These are phyloP conservation scores for Sugiyamaella neomexicana DNA, from an alignment of 1,139 yeast species.

Conservation along the genomic window DNA sequence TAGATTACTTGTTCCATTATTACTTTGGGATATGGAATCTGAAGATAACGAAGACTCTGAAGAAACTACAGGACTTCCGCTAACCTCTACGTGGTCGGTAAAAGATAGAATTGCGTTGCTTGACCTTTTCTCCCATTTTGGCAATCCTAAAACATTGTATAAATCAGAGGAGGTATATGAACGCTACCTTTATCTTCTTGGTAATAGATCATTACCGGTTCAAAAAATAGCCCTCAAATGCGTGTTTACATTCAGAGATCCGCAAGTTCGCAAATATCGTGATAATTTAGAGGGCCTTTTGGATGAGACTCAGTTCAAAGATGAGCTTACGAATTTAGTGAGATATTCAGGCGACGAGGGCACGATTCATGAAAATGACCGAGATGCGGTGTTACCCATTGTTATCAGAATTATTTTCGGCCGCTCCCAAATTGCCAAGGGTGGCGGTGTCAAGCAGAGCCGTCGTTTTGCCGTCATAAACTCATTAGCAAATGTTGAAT, in stretches of 20 bases:
- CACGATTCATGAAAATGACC: slow-evolving; percentile 62
- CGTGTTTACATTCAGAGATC: slow-evolving; percentile 64
- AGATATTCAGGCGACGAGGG: slow-evolving; percentile 52
- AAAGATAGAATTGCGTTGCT: slow-evolving; percentile 63
- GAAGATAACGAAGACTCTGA: slow-evolving; percentile 36
- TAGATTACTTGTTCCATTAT: slow-evolving; percentile 52
- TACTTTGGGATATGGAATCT: slow-evolving; percentile 36
- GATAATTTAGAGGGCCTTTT: slow-evolving; percentile 73
- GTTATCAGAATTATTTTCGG: slow-evolving; percentile 83
- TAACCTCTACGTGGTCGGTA: slow-evolving; percentile 50
- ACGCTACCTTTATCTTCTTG: slow-evolving; percentile 56
- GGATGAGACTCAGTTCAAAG: slow-evolving; percentile 82
- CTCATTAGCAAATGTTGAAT: slow-evolving; percentile 62
- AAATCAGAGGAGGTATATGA: slow-evolving; percentile 55
- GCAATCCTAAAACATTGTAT: slow-evolving; percentile 56
- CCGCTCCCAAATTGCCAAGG: slow-evolving; percentile 57
- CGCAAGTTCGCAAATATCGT: slow-evolving; percentile 60
- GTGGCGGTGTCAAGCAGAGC: slow-evolving; percentile 63
- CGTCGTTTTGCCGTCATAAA: slow-evolving; percentile 76
- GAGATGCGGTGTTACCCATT: slow-evolving; percentile 61
- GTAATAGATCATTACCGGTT: slow-evolving; percentile 60
- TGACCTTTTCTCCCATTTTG: slow-evolving; percentile 64
- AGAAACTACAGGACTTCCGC: slow-evolving; percentile 28
- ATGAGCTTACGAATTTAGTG: slow-evolving; percentile 71
- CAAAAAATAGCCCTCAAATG: slow-evolving; percentile 76